phyloP scores from a whole-genome alignment of 371 early-diverging fungal species.

The Nematocida sp. region DNA sequence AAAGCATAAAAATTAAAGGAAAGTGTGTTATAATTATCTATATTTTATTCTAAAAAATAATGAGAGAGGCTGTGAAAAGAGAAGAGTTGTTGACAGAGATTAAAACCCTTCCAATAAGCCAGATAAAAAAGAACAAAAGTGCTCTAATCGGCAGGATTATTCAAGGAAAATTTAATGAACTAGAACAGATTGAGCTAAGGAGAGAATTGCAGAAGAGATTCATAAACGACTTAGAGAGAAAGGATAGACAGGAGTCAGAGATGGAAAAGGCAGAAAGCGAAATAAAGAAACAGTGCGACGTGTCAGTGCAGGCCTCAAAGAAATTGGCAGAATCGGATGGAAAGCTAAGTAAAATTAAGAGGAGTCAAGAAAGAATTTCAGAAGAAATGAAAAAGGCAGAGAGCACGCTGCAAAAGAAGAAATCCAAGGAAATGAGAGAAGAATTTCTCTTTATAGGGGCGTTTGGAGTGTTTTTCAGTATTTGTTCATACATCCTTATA shows the following conservation, averaged over 20 bases:
- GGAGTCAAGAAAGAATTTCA: conserved; percentile 48
- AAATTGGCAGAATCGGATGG: conserved; percentile 52
- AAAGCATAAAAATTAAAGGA: background rate
- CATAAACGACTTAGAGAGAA: conserved; percentile 19
- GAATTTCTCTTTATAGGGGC: conserved; percentile 43
- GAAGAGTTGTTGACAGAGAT: conserved; percentile 24
- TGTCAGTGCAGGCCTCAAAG: conserved; percentile 2
- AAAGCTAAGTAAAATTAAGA: conserved; percentile 49
- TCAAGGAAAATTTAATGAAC: conserved; percentile 3
- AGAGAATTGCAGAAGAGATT: conserved; percentile 43
- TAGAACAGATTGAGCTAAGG: conserved; percentile 32
- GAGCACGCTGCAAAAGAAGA: conserved; percentile 28
- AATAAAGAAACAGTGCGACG: conserved; percentile 22
- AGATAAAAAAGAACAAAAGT: conserved; percentile 35
- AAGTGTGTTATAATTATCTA: background rate
- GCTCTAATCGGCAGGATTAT: conserved; percentile 14
- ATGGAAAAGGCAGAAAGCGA: conserved; percentile 23
- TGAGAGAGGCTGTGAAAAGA: background rate
- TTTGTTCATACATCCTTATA: conserved; percentile 42
- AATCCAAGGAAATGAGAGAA: conserved; percentile 23
- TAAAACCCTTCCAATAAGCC: conserved; percentile 5
- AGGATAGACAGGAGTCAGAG: background rate
- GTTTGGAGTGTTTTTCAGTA: conserved; percentile 28
- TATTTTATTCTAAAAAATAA: conserved; percentile 36
- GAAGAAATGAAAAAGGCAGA: conserved; percentile 41